Conservation (phyloP, 1,284 basidiomycete species). For the Retiboletus flavoniger region DNA sequence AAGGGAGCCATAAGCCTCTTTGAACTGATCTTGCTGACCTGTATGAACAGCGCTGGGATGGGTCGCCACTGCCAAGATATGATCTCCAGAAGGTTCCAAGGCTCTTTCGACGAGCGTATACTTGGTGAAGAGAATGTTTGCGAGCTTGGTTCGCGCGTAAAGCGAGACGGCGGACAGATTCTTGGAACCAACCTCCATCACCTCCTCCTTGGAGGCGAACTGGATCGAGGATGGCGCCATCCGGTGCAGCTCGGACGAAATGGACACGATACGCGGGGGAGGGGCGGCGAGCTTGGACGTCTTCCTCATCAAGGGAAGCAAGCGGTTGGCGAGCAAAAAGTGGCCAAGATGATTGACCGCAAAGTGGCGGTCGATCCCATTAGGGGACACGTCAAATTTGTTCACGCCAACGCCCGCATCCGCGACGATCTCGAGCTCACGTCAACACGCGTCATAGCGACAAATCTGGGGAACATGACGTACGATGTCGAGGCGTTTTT, state of each 20-base stretch:
- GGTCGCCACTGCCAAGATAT: slow-evolving; percentile 39
- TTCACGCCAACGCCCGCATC: slow-evolving; percentile 44
- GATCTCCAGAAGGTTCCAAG: slow-evolving; percentile 32
- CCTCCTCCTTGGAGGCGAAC: not conserved
- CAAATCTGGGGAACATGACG: slow-evolving; percentile 10
- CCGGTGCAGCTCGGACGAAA: slow-evolving; percentile 43
- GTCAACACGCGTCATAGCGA: not conserved
- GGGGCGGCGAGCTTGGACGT: slow-evolving; percentile 33
- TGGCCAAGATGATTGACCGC: slow-evolving; percentile 43
- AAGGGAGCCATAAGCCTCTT: slow-evolving; percentile 39
- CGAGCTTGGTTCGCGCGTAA: slow-evolving; percentile 26
- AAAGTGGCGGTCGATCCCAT: slow-evolving; percentile 43
- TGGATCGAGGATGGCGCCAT: slow-evolving; percentile 30
- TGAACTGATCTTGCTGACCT: slow-evolving; percentile 44
- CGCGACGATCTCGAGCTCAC: slow-evolving; percentile 36
- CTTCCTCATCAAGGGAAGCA: slow-evolving; percentile 43
- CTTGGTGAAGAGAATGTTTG: slow-evolving; percentile 44
- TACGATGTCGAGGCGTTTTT: slow-evolving; percentile 43
- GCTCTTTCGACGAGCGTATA: slow-evolving; percentile 40
- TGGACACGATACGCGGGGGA: slow-evolving; percentile 41
- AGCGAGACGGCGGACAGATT: slow-evolving; percentile 2
- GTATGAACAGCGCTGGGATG: slow-evolving; percentile 46
- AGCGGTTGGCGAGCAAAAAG: slow-evolving; percentile 44
- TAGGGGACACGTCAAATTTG: slow-evolving; percentile 38
- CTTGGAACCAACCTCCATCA: not conserved